Base-by-base conservation (phyloP, 2,329 filamentous ascomycete species). In the Pseudogymnoascus sp. region DNA sequence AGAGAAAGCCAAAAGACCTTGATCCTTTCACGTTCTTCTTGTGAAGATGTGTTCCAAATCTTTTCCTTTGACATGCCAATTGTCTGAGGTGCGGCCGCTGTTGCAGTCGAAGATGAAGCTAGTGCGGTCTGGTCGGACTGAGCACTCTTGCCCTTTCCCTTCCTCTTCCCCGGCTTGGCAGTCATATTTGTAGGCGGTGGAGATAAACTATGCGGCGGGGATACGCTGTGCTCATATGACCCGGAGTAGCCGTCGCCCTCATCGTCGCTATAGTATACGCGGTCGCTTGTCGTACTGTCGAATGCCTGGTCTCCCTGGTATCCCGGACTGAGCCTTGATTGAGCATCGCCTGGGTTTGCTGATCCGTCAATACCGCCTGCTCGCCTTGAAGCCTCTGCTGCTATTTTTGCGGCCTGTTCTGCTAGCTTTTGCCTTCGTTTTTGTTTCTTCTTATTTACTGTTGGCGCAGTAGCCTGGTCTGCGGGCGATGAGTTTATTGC, bases 1-100 rank as follows among this genome's bases (percentile, higher is more conserved):
- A 99, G 78, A 14, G 92, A 92, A 61, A 99, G 84, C 95, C 95
- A 99, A 77, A 98, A 99, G 70, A 96, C 90, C 77, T 97, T 96
- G 74, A 99, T 99, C 61, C 95, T 89, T 78, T 97, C 92, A 37
- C 95, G 89, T 78, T 99, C 95, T 76, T 98, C 92, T 68, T 91
- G 86, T 8, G 91, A 95, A 64, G 90, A 95, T 2, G 92, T 97
- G 73, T 97, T 97, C 95, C 95, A 99, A 76, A 99, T 96, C 75
- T 91, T 93, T 72, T 95, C 90, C 72, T 88, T 73, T 26, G 73
- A 75, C 53, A 75, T 75, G 38, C 72, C 72, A 78, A 75, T 46
- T 78, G 74, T 40, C 77, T 75, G 11, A 72, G 74, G 59, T 77
- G 75, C 61, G 78, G 73, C 63, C 78, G 71, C 46, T 71, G 73